Evolutionary conservation across 306 rosid genomes (phyloP).

Genomic region (Geum urbanum): DNA sequence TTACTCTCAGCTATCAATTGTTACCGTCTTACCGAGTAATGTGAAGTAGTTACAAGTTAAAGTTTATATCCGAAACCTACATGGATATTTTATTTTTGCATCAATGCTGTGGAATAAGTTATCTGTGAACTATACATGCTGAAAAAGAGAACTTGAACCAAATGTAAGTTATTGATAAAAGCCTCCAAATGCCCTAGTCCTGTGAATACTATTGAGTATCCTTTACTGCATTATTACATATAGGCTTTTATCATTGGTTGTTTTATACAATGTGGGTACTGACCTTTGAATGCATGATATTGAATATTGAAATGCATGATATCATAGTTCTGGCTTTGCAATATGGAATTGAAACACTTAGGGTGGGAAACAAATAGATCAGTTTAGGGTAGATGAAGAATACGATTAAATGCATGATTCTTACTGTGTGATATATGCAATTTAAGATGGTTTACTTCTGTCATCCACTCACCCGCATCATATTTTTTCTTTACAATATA

Average conservation of each 20-base stretch:
- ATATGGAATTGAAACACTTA: background rate
- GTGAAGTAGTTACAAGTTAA: background rate
- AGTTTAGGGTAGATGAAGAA: background rate
- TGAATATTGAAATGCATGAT: too few species aligned
- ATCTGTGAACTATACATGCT: slow-evolving; percentile 17
- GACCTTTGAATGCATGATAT: too few species aligned
- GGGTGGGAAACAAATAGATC: background rate
- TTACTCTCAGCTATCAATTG: slow-evolving; percentile 14
- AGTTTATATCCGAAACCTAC: background rate
- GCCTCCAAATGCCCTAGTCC: background rate
- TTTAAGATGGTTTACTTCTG: background rate
- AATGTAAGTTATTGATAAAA: background rate
- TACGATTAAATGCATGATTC: background rate
- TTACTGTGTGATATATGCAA: background rate
- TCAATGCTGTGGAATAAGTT: slow-evolving; percentile 31
- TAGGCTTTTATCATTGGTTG: background rate
- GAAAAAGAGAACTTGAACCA: slow-evolving; percentile 5
- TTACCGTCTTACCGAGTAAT: slow-evolving; percentile 17
- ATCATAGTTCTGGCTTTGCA: too few species aligned
- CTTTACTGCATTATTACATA: background rate
- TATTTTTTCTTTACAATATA: background rate
- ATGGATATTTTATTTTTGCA: background rate
- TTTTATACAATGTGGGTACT: too few species aligned
- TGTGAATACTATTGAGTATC: background rate
- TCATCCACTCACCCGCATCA: background rate